Base-by-base conservation (phyloP, 1,284 basidiomycete genomes). In the Leccinum holopus region DNA sequence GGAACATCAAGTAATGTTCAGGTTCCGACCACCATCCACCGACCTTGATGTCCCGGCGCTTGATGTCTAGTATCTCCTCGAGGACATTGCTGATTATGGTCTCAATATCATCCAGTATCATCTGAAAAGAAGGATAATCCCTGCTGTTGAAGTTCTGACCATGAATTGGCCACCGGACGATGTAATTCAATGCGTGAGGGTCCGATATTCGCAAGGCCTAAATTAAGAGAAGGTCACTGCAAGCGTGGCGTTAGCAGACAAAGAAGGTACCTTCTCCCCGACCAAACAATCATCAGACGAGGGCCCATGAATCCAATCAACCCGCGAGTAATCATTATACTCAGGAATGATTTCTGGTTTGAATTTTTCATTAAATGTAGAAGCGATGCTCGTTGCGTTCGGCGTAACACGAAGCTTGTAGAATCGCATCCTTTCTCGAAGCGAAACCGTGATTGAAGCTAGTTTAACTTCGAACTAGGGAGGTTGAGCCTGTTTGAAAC, bases 341-440 rank as follows among this genome's bases (percentile, higher is more conserved):
- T 93, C 91, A 3, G 87, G 83, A 44, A 95, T 90, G n/a, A 84
- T 83, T 72, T 95, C 91, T 5, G 92, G 89, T 70, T 85, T 84
- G 73, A 90, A 87, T 64, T 87, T 84, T 62, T 85, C 87, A 67
- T 91, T 92, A 72, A 93, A 94, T 5, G 87, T 86, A 2, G 86
- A 84, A 0, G 88, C 88, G 57, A 92, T 90, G 47, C 82, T 83
- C 18, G 82, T 83, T 8, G 89, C 88, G 67, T 92, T 90, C 10
- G 88, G 86, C 1, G 90, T 89, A 2, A 92, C 89, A 1, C 88
- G 84, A 54, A 95, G 80, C 75, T 95, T 94, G 77, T 94, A 93
- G 70, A 91, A 90, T n/a, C 89, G 83, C 90, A 97, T 94, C 60
- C 92, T 80, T 61, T 92, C 88, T 21, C 90, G 85, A 41, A 96